Base-by-base conservation (phyloP, 75 land plant species). In the Gnetum montanum region DNA sequence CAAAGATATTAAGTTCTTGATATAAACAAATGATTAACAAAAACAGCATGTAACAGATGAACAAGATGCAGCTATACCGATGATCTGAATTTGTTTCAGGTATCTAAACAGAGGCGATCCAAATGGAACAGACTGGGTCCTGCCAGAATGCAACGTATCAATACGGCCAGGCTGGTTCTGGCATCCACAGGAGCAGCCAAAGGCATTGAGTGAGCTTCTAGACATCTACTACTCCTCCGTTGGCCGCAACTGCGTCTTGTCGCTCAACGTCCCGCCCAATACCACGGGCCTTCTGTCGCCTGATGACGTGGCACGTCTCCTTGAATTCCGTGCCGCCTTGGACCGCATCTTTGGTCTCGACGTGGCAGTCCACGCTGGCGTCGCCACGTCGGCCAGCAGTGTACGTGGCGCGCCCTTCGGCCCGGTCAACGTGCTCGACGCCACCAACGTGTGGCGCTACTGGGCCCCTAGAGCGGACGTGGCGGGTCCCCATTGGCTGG, bases 81-180 rank as follows among this genome's bases (percentile, higher is more conserved):
- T 44, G 3, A 3, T 28, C 0, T 27, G 11, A n/a, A n/a, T 22
- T 13, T 6, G 24, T 1, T 51, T 31, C 79, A 91, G 90, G 27
- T 93, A 93, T 33, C 47, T 89, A 35, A 78, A 77, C 59, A 67
- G 50, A 8, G 98, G 98, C 0, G 98, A 93, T 46, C 66, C 68
- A 16, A 23, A 51, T 33, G 98, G 98, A 27, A 59, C 65, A 0
- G 82, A 93, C 63, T 93, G 98, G 98, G 64, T 88, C 37, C 98
- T 95, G 13, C 57, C 98, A 20, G 98, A 93, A 57, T 93, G 98
- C 40, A 95, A 93, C 37, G 94, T 93, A 4, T 88, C 98, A 3
- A 84, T 93, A 48, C 55, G 98, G 16, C 43, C 46, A 0, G 98
- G 98, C 1, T 93, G 98, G 98, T 93, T 93, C 63, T 93, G 98